Base-by-base conservation (phyloP, 2,329 filamentous ascomycete genomes). In the Cladosporium sp. region DNA sequence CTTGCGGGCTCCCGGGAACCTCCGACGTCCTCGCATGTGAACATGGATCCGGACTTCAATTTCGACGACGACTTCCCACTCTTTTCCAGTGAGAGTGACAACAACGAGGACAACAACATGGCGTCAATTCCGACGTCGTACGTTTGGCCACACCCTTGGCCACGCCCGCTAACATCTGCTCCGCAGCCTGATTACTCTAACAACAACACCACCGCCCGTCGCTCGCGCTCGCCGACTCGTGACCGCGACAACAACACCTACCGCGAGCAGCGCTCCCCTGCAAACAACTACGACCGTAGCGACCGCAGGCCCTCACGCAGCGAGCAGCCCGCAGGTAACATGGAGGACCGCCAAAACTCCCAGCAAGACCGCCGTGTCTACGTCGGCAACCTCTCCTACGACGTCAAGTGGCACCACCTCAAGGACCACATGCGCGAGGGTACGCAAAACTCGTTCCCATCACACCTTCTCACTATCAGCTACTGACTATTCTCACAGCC, bases 391-490 rank as follows among this genome's bases (percentile, higher is more conserved):
- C 86, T 99, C 74, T 95, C 93, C 58, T 99, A 99, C 84, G 95
- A 99, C 85, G 95, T 99, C 79, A 99, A 99, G 85, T 99, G 95
- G 95, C 94, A 98, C 84, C 95, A 98, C 77, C 88, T 99, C 69
- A 99, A 99, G 85, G 95, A 99, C 84, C 98, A 98, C 79, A 99
- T 99, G 95, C 91, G 95, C 87, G 92, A 97, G 88, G 94, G 95
- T 98, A 85, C 84, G 90, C 72, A 71, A 26, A 46, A 49, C 11
- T 21, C 30, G 36, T 21, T 30, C 48, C 51, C 23, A 54, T 26
- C 25, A 46, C 16, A 32, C n/a, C 5, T 43, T 25, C 60, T 61
- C n/a, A 16, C 32, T 30, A 59, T 13, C 28, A 30, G 2, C 60
- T 58, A 57, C 58, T 67, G 32, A 68, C 63, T 46, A 64, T 36